Conservation (phyloP, 345 rosid species). For the Geranium rotundifolium region DNA sequence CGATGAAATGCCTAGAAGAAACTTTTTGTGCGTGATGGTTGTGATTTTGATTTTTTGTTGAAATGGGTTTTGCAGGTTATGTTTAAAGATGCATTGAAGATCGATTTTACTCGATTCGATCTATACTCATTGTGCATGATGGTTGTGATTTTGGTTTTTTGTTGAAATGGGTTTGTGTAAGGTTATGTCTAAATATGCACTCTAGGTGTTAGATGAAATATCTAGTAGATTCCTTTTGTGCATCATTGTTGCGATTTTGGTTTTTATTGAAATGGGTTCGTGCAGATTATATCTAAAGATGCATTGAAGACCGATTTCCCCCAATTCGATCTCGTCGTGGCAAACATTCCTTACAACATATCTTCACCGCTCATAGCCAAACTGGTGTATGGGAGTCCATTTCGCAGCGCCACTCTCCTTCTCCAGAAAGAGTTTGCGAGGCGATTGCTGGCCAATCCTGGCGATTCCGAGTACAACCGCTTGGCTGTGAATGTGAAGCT, state of each 20-base stretch:
- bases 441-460: conserved; percentile 67
- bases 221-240: conserved; percentile 10
- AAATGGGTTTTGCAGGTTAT: conserved; percentile 42
- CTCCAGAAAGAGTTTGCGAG: conserved; percentile 90
- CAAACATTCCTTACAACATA: conserved; percentile 75
- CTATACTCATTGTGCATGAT: conserved; percentile 14
- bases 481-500: conserved; percentile 81
- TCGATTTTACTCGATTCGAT: conserved; percentile 58
- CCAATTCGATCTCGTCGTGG: conserved; percentile 62
- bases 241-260: background rate
- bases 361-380: conserved; percentile 75
- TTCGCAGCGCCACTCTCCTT: conserved; percentile 67
- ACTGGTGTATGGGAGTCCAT: conserved; percentile 56
- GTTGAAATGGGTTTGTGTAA: too few relatives aligned
- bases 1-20: conserved; percentile 38
- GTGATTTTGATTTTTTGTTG: background rate
- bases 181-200: background rate
- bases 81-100: conserved; percentile 65
- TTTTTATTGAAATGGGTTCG: conserved; percentile 4
- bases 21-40: background rate
- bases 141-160: too few relatives aligned
- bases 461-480: conserved; percentile 74
- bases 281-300: conserved; percentile 63
- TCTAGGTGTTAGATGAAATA: conserved; percentile 42
- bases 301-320: conserved; percentile 73